phyloP scores from a whole-genome alignment of 352 stramenopile species.

The Phytopythium oedochilum region DNA sequence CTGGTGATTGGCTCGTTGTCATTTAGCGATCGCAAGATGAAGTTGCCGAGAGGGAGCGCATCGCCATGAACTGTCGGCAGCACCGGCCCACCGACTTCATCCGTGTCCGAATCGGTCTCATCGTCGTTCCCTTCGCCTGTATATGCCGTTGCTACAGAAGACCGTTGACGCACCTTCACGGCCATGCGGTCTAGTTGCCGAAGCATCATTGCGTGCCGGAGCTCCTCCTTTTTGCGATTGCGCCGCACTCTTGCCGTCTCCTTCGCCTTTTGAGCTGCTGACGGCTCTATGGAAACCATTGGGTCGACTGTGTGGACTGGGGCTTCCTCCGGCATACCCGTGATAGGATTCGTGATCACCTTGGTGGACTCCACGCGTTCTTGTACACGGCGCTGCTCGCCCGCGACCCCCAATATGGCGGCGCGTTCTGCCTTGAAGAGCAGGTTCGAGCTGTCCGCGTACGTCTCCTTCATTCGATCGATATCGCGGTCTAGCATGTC shows the following conservation, averaged over 20 bases:
- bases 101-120: background rate
- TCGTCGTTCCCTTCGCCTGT: constrained; percentile 9
- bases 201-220: constrained; percentile 21
- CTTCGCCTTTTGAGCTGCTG: background rate
- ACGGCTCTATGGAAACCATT: background rate
- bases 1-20: background rate
- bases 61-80: constrained; percentile 24
- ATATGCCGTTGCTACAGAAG: background rate
- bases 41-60: constrained; percentile 32
- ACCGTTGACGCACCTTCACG: background rate
- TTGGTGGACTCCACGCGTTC: constrained; percentile 7
- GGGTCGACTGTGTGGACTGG: constrained; percentile 32
- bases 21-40: constrained; percentile 10
- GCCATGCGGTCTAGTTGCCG: constrained; percentile 6
- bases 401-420: constrained; percentile 10
- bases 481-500: constrained; percentile 27
- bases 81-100: background rate
- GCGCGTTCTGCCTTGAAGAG: constrained; percentile 48
- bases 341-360: constrained; percentile 37
- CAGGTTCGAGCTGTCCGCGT: constrained; percentile 34
- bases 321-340: constrained; percentile 24
- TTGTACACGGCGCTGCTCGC: constrained; percentile 4
- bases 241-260: background rate
- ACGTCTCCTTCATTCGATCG: constrained; percentile 40
- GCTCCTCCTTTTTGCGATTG: constrained; percentile 30